phyloP scores from a whole-genome alignment of 306 rosid species.

The Leucaena leucocephala region DNA sequence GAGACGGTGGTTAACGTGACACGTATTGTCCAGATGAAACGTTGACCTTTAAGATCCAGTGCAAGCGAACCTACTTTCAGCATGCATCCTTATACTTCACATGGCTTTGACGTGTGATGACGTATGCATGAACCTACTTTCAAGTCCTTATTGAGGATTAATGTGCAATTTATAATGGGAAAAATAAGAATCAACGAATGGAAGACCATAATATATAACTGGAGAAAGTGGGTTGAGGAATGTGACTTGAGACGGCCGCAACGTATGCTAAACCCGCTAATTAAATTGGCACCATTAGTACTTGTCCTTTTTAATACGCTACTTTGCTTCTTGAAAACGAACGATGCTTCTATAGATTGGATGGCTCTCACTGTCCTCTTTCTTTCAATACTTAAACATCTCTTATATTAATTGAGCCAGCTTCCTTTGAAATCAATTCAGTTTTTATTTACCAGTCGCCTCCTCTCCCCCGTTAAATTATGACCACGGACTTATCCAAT shows the following conservation, averaged over 20 bases:
- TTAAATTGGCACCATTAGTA: neutral
- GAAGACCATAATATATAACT: too few relatives aligned
- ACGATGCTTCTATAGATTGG: neutral
- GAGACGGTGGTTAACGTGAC: too few relatives aligned
- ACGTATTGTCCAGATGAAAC: too few relatives aligned
- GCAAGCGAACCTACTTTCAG: too few relatives aligned
- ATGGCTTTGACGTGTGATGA: neutral
- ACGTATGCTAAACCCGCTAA: neutral
- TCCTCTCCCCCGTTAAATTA: neutral
- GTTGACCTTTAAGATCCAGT: too few relatives aligned
- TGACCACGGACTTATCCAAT: neutral
- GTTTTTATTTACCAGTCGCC: too few relatives aligned
- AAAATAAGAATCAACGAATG: neutral
- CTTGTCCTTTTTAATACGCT: neutral
- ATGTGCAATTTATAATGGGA: neutral
- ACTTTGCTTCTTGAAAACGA: neutral
- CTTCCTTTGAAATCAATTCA: neutral
- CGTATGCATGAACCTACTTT: neutral
- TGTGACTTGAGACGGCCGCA: slow-evolving; percentile 3
- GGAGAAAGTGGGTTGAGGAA: neutral
- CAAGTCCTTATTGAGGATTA: neutral
- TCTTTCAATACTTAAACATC: neutral
- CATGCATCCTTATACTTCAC: too few relatives aligned
- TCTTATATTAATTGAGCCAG: too few relatives aligned
- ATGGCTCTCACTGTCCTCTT: neutral